Evolutionary conservation across 148 eudicot genomes (phyloP), one percentile per base, ranked within the genome.

Genomic region (Rhododendron molle): DNA sequence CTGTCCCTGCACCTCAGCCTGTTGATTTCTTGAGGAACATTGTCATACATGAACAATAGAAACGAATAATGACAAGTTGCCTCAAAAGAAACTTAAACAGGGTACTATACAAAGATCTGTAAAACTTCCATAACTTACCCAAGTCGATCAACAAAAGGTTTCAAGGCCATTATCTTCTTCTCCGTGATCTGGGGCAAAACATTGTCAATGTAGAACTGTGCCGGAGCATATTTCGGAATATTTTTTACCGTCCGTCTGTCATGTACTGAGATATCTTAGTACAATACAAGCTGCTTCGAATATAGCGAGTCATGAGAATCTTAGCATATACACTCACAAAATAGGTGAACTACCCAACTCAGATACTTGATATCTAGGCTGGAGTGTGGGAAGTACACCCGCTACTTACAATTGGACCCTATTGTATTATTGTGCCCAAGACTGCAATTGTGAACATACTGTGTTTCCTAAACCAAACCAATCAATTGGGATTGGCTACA

Each of bases 171-270:
- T 87, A 95, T 95, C 90, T 93, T 97, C 95, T 97, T 97, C 92
- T 97, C 99, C 88, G 95, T 97, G 83, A 97, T 83, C 54, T 98
- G 96, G 89, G 99, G 99, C 86, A 97, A 91, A 87, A 97, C 99
- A 89, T 97, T 97, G 93, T 97, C 99, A 40, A 94, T 95, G 90
- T 97, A 97, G 86, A 95, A 97, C 49, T 97, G 89, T 18, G 99
- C 98, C 49, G 99, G 90, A 78, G 99, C 99, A 92, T 97, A 97
- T 89, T 97, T 97, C n/a, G 99, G 99, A 81, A 97, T 95, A 91
- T 95, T 97, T 90, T 97, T 97, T 26, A 97, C 98, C 1, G 99
- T 97, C 80, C 99, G 98, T 84, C 99, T 97, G 83, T 85, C 89
- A 92, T 86, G 85, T 44, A 88, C 74, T 30, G 56, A 73, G 58